Base-by-base conservation (phyloP, 768 basidiomycete species). In the Lactarius evosmus region DNA sequence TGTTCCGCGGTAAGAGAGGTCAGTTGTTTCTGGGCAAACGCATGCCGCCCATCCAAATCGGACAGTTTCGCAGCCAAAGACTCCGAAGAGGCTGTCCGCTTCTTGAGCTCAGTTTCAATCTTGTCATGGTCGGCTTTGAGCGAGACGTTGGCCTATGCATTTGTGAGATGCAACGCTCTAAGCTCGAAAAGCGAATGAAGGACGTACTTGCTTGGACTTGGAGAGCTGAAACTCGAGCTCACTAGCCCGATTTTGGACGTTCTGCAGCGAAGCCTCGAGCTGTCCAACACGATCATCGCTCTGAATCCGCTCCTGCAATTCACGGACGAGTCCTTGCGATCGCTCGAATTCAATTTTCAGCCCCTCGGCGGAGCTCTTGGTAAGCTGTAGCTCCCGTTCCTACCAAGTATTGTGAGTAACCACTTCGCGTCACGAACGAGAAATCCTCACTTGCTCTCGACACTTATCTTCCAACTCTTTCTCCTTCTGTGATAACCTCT, bases 181-280 rank as follows among this genome's bases (percentile, higher is more conserved):
- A 40, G 29, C 55, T 22, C n/a, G 29, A 65, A 41, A 38, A 33
- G 46, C 29, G 19, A 33, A 36, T 41, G 52, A 49, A 66, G 17
- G 38, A 65, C 77, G 55, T 66, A 86, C 91, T 83, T 93, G 91
- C 70, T 86, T 89, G 44, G 88, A 76, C 71, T 88, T 91, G 14
- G 87, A 85, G 22, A 94, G 77, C 70, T 89, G 89, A 69, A 91
- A 89, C 69, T 93, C 91, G 9, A 93, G 80, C 70, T 92, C 90
- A 63, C 90, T 91, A 5, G 88, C 88, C 60, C 87, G 87, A 69
- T 93, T 85, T 69, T 91, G 89, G 29, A 87, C 87, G 69, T 91
- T 86, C 71, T 86, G 87, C 53, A 94, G 75, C 8, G 87, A 87
- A 51, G 76, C 75, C 71, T 93, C 91, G 29, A 93, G 75, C 49